These are phyloP conservation scores for Microdochium nivale DNA, from an alignment of 2,329 filamentous ascomycete genomes.

Conservation along the genomic window DNA sequence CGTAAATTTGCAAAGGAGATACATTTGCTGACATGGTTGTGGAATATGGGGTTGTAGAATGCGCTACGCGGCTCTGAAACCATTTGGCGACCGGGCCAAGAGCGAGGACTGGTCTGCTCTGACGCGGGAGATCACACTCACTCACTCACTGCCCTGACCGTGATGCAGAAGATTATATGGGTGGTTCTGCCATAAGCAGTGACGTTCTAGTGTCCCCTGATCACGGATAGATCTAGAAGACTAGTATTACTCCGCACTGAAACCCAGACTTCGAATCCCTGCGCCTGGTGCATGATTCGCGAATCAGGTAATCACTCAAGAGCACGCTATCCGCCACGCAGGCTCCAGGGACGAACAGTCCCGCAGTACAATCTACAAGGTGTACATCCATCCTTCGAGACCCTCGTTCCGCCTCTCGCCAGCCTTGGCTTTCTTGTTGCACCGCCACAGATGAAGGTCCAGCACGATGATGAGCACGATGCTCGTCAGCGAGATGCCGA, in stretches of 20 bases:
- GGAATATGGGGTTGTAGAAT: not conserved
- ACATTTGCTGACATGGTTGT: not conserved
- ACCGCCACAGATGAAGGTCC: constrained; percentile 6
- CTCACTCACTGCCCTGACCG: not conserved
- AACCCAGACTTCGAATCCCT: too few relatives aligned
- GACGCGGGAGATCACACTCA: not conserved
- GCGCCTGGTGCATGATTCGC: too few relatives aligned
- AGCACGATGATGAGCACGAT: constrained; percentile 4
- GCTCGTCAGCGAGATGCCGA: constrained; percentile 6
- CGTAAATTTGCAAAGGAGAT: too few relatives aligned
- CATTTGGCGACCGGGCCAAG: not conserved
- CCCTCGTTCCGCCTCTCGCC: constrained; percentile 3
- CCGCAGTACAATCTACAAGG: not conserved
- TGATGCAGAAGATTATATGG: too few relatives aligned
- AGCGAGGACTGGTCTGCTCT: not conserved
- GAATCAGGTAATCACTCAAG: too few relatives aligned
- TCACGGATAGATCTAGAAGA: too few relatives aligned
- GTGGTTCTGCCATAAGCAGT: too few relatives aligned
- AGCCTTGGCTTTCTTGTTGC: constrained; percentile 5
- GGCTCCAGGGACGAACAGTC: too few relatives aligned
- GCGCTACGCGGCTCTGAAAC: not conserved
- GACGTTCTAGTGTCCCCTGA: too few relatives aligned
- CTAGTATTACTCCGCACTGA: too few relatives aligned
- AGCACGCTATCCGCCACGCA: too few relatives aligned
- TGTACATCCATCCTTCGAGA: constrained; percentile 6